phyloP scores from a whole-genome alignment of 2,329 filamentous ascomycete species.

The Chrysoporthe cubensis region DNA sequence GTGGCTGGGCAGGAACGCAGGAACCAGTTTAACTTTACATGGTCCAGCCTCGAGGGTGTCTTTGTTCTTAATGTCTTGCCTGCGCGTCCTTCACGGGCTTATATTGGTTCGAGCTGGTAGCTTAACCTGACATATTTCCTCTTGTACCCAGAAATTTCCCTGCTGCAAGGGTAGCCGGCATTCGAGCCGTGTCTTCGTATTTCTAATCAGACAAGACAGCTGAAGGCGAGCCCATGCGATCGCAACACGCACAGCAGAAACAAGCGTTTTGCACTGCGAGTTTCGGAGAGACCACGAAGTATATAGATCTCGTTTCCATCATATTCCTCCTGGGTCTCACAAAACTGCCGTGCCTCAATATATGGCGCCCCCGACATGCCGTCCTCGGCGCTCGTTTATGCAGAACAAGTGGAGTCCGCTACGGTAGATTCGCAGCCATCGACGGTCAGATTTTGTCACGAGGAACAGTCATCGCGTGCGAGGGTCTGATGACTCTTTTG shows the following conservation, averaged over 20 bases:
- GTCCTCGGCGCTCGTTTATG: background rate
- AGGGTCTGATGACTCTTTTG: background rate
- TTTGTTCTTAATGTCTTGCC: background rate
- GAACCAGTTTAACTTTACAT: background rate
- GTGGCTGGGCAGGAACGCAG: background rate
- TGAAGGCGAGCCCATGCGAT: background rate
- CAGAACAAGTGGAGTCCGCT: conserved; percentile 3
- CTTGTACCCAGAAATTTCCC: background rate
- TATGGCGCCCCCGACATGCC: background rate
- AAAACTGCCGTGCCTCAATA: background rate
- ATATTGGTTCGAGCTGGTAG: background rate
- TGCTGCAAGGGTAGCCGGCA: no score
- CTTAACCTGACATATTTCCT: background rate
- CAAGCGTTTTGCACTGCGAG: background rate
- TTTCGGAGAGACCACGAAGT: background rate
- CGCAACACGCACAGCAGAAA: background rate
- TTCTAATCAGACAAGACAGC: background rate
- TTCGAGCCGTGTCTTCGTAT: no score
- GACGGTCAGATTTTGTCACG: conserved; percentile 4
- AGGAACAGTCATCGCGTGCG: background rate
- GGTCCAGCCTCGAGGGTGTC: background rate
- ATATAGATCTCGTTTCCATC: background rate
- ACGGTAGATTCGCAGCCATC: background rate
- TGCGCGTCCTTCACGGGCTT: background rate
- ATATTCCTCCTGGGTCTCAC: background rate